A percentile compares a stretch with the other conserved stretches of the same genome.
Evolutionary conservation across 805 yeast species (phyloP).

Genomic region (Candida xiaguanensis): DNA sequence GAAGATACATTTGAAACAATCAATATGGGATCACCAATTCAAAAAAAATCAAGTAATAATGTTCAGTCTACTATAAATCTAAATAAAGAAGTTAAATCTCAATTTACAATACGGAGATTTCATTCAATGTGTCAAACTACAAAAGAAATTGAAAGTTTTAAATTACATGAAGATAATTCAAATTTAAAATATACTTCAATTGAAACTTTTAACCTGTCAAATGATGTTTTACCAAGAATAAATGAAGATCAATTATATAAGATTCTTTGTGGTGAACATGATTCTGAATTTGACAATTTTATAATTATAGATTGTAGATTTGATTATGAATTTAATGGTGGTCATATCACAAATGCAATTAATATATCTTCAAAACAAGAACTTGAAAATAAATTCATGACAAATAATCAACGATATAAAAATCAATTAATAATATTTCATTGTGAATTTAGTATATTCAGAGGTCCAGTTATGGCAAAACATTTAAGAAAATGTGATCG

Average conservation of each 20-base stretch:
- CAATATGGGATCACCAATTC: slow-evolving; percentile 8
- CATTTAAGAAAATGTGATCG: slow-evolving; percentile 85
- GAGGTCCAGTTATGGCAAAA: slow-evolving; percentile 93
- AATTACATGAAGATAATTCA: slow-evolving; percentile 27
- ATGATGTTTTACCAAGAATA: slow-evolving; percentile 71
- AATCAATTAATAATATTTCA: slow-evolving; percentile 67
- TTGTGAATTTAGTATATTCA: slow-evolving; percentile 87
- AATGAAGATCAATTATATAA: slow-evolving; percentile 53
- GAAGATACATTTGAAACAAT: slow-evolving; percentile 16
- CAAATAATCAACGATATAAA: slow-evolving; percentile 12
- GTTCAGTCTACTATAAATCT: slow-evolving; percentile 9
- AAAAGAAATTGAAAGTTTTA: slow-evolving; percentile 21
- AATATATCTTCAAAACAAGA: slow-evolving; percentile 71
- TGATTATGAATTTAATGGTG: slow-evolving; percentile 88
- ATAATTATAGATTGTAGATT: slow-evolving; percentile 84
- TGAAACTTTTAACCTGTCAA: slow-evolving; percentile 26
- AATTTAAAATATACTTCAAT: slow-evolving; percentile 26
- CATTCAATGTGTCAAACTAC: slow-evolving; percentile 66
- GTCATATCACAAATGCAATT: slow-evolving; percentile 82
- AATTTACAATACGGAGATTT: slow-evolving; percentile 48
- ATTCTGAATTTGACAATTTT: slow-evolving; percentile 50
- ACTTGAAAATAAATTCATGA: slow-evolving; percentile 54
- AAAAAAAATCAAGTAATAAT: slow-evolving; percentile 3
- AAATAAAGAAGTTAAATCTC: slow-evolving; percentile 11
- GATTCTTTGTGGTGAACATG: slow-evolving; percentile 51